These are phyloP conservation scores for Apophysomyces sp. DNA, from an alignment of 371 early-diverging fungal species.

Conservation along the genomic window DNA sequence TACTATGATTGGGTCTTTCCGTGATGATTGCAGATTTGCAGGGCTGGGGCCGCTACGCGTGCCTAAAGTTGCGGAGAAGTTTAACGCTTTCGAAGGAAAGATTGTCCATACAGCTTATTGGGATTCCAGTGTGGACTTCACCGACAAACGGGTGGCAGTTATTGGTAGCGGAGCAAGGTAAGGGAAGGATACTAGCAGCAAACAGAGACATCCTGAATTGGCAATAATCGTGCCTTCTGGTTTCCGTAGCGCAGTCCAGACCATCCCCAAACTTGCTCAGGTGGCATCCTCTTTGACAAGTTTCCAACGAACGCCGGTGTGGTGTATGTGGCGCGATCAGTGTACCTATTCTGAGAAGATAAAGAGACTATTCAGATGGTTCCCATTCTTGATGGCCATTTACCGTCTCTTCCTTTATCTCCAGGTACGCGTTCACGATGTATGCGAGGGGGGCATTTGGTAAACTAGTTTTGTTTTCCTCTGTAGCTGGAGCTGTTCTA, in stretches of 20 bases:
- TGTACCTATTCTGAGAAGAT: constrained; percentile 4
- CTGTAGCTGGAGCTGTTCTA: constrained; percentile 13
- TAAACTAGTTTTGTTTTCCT: background rate
- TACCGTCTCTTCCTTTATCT: constrained; percentile 14
- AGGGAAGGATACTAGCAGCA: no score
- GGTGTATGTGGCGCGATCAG: constrained; percentile 9
- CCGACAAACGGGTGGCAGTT: constrained; percentile 50
- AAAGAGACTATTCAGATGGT: constrained; percentile 14
- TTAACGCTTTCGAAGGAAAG: constrained; percentile 43
- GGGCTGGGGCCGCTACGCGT: constrained; percentile 41
- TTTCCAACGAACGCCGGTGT: constrained; percentile 21
- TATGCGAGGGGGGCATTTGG: background rate
- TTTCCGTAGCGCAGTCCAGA: constrained; percentile 16
- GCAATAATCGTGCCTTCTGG: no score
- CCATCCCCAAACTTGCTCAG: constrained; percentile 15
- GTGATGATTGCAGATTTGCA: constrained; percentile 27
- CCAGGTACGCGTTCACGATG: constrained; percentile 2
- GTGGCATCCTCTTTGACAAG: constrained; percentile 9
- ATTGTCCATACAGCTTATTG: constrained; percentile 52
- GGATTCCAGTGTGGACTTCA: constrained; percentile 45
- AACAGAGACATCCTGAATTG: no score
- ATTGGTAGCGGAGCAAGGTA: constrained; percentile 60
- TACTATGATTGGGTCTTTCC: no score
- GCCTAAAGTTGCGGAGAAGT: constrained; percentile 51
- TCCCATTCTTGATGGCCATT: constrained; percentile 17